Conservation (phyloP, 371 early-diverging fungal genomes). For the Smittium mucronatum region DNA sequence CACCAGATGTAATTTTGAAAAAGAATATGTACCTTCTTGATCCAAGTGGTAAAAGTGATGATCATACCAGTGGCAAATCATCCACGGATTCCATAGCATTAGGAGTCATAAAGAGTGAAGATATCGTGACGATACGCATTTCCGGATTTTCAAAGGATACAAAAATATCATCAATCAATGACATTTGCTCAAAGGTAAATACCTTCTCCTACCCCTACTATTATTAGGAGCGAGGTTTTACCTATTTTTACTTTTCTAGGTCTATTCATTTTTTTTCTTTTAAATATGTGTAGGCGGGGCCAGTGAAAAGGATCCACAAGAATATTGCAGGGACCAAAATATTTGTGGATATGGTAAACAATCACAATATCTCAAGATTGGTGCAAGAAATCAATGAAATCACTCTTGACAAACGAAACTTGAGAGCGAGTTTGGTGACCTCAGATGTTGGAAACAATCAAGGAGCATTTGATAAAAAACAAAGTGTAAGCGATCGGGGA, state of each 20-base stretch:
- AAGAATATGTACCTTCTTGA: neutral
- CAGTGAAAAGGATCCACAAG: conserved; percentile 7
- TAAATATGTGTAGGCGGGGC: too few relatives aligned
- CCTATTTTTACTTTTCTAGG: too few relatives aligned
- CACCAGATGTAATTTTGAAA: conserved; percentile 1
- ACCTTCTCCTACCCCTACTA: neutral
- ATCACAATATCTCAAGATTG: neutral
- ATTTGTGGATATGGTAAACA: conserved; percentile 8
- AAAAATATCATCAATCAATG: neutral
- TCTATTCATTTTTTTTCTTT: too few relatives aligned
- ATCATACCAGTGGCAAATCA: too few relatives aligned
- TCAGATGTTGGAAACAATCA: neutral
- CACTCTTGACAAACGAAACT: neutral
- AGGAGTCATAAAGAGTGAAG: neutral
- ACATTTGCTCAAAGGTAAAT: conserved; percentile 7
- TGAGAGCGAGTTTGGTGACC: neutral
- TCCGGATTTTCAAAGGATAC: conserved; percentile 3
- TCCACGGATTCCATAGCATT: too few relatives aligned
- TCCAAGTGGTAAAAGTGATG: too few relatives aligned
- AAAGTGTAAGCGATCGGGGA: neutral
- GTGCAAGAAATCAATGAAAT: neutral
- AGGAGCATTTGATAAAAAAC: neutral
- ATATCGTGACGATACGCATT: conserved; percentile 1
- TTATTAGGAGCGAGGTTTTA: neutral
- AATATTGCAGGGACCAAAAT: conserved; percentile 10